A percentile compares a stretch with the other conserved stretches of the same genome.
Evolutionary conservation across 306 rosid species (phyloP).

Genomic region (Cucurbita pepo): DNA sequence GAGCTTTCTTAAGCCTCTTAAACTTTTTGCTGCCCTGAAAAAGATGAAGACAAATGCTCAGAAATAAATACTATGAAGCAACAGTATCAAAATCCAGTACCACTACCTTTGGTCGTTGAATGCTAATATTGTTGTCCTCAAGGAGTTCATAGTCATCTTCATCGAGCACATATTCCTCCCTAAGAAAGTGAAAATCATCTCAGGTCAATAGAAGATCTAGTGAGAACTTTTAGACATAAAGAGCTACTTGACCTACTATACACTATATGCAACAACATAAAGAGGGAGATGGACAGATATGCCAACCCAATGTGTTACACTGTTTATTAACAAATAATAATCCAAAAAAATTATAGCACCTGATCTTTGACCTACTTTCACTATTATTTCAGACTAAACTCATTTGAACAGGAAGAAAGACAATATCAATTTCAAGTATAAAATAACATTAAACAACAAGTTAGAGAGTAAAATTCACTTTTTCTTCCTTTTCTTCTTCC

Average conservation of each 20-base stretch:
- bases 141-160: conserved; percentile 91
- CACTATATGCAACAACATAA: neutral
- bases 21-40: conserved; percentile 65
- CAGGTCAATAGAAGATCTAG: neutral
- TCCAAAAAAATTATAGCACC: neutral
- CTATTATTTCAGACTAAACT: neutral
- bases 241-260: neutral
- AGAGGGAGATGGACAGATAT: neutral
- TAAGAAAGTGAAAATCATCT: conserved; percentile 16
- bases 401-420: neutral
- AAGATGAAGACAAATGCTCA: neutral
- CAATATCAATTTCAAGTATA: neutral
- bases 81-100: conserved; percentile 17
- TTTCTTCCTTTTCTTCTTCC: conserved; percentile 87
- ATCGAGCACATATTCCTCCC: conserved; percentile 87
- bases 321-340: neutral
- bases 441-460: neutral
- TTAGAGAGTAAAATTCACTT: conserved; percentile 25
- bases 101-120: conserved; percentile 84
- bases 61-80: neutral
- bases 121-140: conserved; percentile 80
- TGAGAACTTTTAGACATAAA: neutral
- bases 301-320: neutral
- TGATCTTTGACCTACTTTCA: neutral
- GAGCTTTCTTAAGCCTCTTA: conserved; percentile 76